Evolutionary conservation across 2,329 filamentous ascomycete genomes (phyloP), one percentile per base, ranked within the genome.

Genomic region (Monosporascus sp.): DNA sequence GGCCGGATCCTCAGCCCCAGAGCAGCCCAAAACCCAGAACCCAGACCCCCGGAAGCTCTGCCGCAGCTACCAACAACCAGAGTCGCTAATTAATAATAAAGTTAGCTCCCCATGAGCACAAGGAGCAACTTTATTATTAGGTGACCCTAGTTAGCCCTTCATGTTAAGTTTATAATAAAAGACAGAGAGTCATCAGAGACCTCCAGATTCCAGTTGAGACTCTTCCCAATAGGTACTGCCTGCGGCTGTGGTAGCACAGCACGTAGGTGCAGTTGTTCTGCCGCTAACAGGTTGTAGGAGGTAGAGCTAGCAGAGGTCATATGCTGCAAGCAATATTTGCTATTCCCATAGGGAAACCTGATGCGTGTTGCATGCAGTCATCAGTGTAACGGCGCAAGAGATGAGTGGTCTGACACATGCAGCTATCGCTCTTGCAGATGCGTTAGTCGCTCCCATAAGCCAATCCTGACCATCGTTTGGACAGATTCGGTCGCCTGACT

Each of bases 401-500:
- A 57, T 66, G 64, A 66, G 58, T 67, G 66, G 64, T 60, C 62
- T 61, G 59, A 56, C 54, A 60, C 52, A 64, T 67, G 65, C 64
- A 63, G 55, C 61, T 62, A 56, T 61, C 56, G 59, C 55, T 52
- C 61, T 60, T 67, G 65, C 63, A 67, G 63, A 61, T 65, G 63
- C 57, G 55, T 46, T 46, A 58, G 55, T 62, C 52, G 56, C 57
- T 58, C 51, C 49, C 54, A 58, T 62, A 60, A 66, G 63, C 65
- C 65, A 66, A 65, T 65, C 62, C 64, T 61, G 61, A 63, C 62
- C 57, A 61, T 60, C 57, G 63, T 61, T 62, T 61, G 57, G 59
- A 65, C 62, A 62, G 62, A 65, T 66, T 58, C 56, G 63, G 65
- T 65, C 65, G 64, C 64, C 62, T 68, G 62, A 68, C 64, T 62